A percentile compares a stretch with the other conserved stretches of the same genome.
These are phyloP conservation scores for Carnegiea gigantea DNA, from an alignment of 179 eudicot genomes.

Conservation along the genomic window DNA sequence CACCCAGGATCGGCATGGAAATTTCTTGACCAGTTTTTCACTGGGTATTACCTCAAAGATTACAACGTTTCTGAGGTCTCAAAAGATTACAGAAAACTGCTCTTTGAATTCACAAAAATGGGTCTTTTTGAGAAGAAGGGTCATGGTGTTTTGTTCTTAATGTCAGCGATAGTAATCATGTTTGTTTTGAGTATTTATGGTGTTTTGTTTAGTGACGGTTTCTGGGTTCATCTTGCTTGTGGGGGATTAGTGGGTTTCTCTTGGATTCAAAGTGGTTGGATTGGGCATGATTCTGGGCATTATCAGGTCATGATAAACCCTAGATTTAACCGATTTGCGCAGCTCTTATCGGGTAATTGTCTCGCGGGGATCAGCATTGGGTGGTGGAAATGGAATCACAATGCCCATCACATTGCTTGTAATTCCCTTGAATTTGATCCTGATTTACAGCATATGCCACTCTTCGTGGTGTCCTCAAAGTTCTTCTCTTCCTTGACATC, in stretches of 20 bases:
- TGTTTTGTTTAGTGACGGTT: slow-evolving; percentile 29
- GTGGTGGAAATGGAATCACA: slow-evolving; percentile 71
- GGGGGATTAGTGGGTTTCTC: slow-evolving; percentile 49
- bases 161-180: slow-evolving; percentile 32
- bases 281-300: slow-evolving; percentile 61
- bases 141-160: slow-evolving; percentile 20
- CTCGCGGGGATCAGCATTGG: slow-evolving; percentile 60
- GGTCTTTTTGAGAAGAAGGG: slow-evolving; percentile 55
- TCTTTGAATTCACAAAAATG: slow-evolving; percentile 41
- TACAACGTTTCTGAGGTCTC: slow-evolving; percentile 46
- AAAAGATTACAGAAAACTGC: slow-evolving; percentile 49
- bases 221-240: slow-evolving; percentile 40
- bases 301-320: slow-evolving; percentile 42
- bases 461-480: slow-evolving; percentile 53
- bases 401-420: slow-evolving; percentile 62
- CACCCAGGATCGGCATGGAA: slow-evolving; percentile 48
- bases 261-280: slow-evolving; percentile 70
- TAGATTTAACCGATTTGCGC: slow-evolving; percentile 33
- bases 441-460: slow-evolving; percentile 60
- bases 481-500: slow-evolving; percentile 49
- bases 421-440: slow-evolving; percentile 58
- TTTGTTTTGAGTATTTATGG: slow-evolving; percentile 39
- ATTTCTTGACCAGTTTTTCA: slow-evolving; percentile 38
- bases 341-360: slow-evolving; percentile 44
- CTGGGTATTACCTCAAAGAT: slow-evolving; percentile 36